A percentile compares a stretch with the other conserved stretches of the same genome.
Evolutionary conservation across 306 rosid species (phyloP).

Genomic region (Prunus mira): DNA sequence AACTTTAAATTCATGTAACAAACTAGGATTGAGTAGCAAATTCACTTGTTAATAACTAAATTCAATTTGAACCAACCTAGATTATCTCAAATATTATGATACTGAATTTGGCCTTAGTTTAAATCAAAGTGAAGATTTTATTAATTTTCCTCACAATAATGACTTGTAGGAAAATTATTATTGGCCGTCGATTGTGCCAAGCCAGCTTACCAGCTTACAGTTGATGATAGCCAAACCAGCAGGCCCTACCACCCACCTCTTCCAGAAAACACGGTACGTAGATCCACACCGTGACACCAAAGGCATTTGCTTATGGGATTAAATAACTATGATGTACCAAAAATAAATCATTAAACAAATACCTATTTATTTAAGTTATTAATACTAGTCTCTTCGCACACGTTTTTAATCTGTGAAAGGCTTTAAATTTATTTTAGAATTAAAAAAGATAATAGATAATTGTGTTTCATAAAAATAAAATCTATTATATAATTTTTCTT

Average conservation of each 20-base stretch:
- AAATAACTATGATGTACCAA: not conserved
- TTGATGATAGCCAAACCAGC: conserved; percentile 12
- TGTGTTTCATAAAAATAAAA: too few species aligned
- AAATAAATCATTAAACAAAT: not conserved
- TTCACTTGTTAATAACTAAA: too few species aligned
- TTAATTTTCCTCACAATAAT: not conserved
- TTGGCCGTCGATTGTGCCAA: not conserved
- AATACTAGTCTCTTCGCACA: not conserved
- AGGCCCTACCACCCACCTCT: conserved; percentile 19
- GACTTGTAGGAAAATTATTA: not conserved
- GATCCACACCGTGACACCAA: conserved; percentile 14
- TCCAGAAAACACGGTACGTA: conserved; percentile 22
- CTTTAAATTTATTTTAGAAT: too few species aligned
- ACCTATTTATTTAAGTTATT: not conserved
- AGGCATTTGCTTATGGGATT: not conserved
- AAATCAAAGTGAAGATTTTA: too few species aligned
- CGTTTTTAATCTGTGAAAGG: too few species aligned
- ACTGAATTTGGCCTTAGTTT: too few species aligned
- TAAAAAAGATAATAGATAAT: too few species aligned
- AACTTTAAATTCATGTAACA: too few species aligned
- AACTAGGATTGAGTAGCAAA: too few species aligned
- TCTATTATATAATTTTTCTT: too few species aligned
- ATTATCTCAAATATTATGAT: too few species aligned
- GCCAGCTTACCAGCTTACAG: not conserved
- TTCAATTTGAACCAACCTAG: too few species aligned